A percentile compares a stretch with the other conserved stretches of the same genome.
Evolutionary conservation across 208 protist genomes (phyloP).

Genomic region (Acanthamoeba lenticulata): DNA sequence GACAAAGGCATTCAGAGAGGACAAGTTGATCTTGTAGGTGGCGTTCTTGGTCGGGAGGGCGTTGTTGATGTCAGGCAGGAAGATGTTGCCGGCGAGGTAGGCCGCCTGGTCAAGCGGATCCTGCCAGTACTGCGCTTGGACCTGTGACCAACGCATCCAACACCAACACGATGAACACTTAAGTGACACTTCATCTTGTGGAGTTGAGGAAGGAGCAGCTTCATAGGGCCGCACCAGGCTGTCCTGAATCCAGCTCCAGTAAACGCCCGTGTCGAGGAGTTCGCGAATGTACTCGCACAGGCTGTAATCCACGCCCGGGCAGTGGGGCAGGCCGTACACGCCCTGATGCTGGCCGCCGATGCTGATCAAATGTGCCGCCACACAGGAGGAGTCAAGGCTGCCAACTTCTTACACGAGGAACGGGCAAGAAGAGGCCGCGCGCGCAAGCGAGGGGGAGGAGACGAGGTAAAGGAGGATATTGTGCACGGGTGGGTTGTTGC

Average conservation of each 20-base stretch:
- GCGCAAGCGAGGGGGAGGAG: background rate
- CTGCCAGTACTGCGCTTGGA: constrained; percentile 79
- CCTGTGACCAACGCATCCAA: no score
- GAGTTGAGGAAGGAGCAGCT: no score
- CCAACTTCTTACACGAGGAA: background rate
- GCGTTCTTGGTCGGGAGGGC: constrained; percentile 67
- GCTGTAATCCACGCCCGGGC: constrained; percentile 16
- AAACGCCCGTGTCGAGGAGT: constrained; percentile 65
- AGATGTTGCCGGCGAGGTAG: constrained; percentile 73
- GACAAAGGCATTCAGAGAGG: constrained; percentile 72
- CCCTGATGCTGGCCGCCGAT: constrained; percentile 83
- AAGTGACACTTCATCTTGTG: no score
- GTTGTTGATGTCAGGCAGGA: constrained; percentile 84
- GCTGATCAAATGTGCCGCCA: constrained; percentile 63
- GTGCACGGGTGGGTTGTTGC: constrained; percentile 72
- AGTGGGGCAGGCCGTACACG: constrained; percentile 72
- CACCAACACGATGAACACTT: no score
- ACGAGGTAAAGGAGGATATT: constrained; percentile 53
- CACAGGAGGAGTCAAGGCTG: background rate
- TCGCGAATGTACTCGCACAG: constrained; percentile 69
- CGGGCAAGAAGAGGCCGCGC: background rate
- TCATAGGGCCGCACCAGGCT: constrained; percentile 36
- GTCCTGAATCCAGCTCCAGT: constrained; percentile 13
- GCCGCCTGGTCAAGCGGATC: constrained; percentile 67
- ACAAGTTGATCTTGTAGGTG: constrained; percentile 77